Conservation (phyloP, 495 filamentous ascomycete species). For the Aspergillus incahuasiensis region DNA sequence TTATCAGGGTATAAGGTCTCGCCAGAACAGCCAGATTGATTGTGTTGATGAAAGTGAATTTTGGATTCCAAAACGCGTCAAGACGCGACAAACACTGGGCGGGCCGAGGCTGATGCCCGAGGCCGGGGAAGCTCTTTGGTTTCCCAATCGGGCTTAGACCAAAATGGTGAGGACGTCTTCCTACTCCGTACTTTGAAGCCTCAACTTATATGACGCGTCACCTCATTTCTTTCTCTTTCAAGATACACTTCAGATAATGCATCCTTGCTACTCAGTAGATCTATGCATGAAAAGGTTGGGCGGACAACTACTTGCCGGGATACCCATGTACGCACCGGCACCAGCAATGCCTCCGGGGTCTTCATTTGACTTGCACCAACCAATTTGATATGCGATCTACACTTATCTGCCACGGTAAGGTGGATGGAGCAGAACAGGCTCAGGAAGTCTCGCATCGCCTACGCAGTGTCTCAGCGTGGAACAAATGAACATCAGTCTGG, state of each 20-base stretch:
- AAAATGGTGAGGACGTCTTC: not conserved
- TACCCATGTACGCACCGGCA: too few species aligned
- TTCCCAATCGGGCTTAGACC: conserved; percentile 11
- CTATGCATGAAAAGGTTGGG: too few species aligned
- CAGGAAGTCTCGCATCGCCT: not conserved
- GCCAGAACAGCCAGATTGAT: not conserved
- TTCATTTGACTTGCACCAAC: not conserved
- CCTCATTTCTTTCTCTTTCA: too few species aligned
- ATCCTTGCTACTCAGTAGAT: too few species aligned
- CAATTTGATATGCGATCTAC: not conserved
- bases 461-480: not conserved
- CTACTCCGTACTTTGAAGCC: too few species aligned
- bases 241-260: too few species aligned
- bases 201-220: too few species aligned
- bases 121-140: conserved; percentile 8
- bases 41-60: not conserved
- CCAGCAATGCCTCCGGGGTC: not conserved
- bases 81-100: conserved; percentile 4
- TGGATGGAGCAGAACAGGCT: too few species aligned
- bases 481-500: not conserved
- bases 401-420: not conserved
- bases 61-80: conserved; percentile 1
- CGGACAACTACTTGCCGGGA: too few species aligned
- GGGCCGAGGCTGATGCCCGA: not conserved
- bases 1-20: not conserved